Base-by-base conservation (phyloP, 345 rosid genomes). In the Brassica carinata region DNA sequence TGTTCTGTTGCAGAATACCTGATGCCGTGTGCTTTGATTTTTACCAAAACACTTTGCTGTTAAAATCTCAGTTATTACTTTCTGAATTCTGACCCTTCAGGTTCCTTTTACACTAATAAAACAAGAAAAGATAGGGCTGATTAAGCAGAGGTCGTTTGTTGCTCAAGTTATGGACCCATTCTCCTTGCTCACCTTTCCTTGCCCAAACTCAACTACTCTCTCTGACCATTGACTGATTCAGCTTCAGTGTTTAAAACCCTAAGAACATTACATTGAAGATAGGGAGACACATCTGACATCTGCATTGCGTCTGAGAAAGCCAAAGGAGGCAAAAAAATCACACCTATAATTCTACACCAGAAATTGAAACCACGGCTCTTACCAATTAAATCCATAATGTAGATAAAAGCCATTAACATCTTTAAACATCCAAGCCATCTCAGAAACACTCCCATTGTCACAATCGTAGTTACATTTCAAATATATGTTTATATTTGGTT, bases 161-260 rank as follows among this genome's bases (percentile, higher is more conserved):
- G 33, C 58, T 81, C 64, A 65, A 71, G 77, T 81, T 58, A 76
- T 31, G 80, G 80, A 40, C 84, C 80, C 83, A 80, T 80, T 64
- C 75, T 48, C 7, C 31, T n/a, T 23, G 10, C 29, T 7, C n/a
- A 14, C 57, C 34, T 65, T 7, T 31, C 11, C 11, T 65, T 31
- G 19, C 43, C 10, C 58, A 77, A 63, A 64, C 58, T 73, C 33
- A 68, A 43, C 45, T 68, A 67, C 63, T 55, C 36, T 62, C 71
- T 58, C 82, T 68, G 64, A 59, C 74, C 73, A 72, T 11, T 38
- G 76, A 72, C 61, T 72, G 69, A 43, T 43, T 67, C 67, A 72
- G 77, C 81, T 55, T 72, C 66, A 55, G 51, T 19, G 36, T 70
- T 45, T 2, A 23, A 63, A 26, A 5, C 48, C 34, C 61, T 53